Percentiles rank a stretch among this genome's conserved stretches.
Evolutionary conservation across 306 rosid genomes (phyloP).

Genomic region (Echinosophora koreensis): DNA sequence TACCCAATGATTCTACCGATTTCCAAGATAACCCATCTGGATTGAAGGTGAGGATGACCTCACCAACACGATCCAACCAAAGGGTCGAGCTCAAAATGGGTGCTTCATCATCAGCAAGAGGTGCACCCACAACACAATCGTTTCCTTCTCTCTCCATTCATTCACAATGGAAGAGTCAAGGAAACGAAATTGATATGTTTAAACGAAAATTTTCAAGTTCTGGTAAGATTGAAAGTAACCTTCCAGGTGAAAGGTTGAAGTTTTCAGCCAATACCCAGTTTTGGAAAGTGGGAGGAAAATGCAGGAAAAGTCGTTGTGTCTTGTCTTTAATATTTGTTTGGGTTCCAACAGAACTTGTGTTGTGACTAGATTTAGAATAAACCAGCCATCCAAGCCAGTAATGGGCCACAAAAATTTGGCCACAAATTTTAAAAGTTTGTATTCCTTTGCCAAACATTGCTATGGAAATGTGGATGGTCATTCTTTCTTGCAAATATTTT

Average conservation of each 20-base stretch:
- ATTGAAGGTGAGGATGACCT: slow-evolving; percentile 62
- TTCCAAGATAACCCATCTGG: slow-evolving; percentile 80
- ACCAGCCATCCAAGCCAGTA: neutral
- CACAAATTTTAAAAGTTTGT: neutral
- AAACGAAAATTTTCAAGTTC: neutral
- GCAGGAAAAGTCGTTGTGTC: neutral
- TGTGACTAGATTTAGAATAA: slow-evolving; percentile 40
- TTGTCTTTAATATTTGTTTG: neutral
- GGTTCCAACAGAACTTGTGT: neutral
- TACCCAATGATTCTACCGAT: slow-evolving; percentile 46
- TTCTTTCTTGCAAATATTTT: neutral
- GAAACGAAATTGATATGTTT: slow-evolving; percentile 51
- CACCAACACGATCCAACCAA: slow-evolving; percentile 73
- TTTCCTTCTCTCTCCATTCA: slow-evolving; percentile 63
- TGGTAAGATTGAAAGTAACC: slow-evolving; percentile 19
- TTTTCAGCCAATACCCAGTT: slow-evolving; percentile 8
- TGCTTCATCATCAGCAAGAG: slow-evolving; percentile 39
- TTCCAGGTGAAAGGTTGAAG: neutral
- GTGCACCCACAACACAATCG: slow-evolving; percentile 40
- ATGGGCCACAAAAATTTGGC: slow-evolving; percentile 24
- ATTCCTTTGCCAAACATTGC: slow-evolving; percentile 22
- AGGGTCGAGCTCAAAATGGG: slow-evolving; percentile 60
- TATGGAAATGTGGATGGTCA: neutral
- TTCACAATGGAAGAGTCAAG: slow-evolving; percentile 58
- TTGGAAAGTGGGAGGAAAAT: slow-evolving; percentile 12